Evolutionary conservation across 1,284 basidiomycete species (phyloP).

Genomic region (Rhodotorula sp.): DNA sequence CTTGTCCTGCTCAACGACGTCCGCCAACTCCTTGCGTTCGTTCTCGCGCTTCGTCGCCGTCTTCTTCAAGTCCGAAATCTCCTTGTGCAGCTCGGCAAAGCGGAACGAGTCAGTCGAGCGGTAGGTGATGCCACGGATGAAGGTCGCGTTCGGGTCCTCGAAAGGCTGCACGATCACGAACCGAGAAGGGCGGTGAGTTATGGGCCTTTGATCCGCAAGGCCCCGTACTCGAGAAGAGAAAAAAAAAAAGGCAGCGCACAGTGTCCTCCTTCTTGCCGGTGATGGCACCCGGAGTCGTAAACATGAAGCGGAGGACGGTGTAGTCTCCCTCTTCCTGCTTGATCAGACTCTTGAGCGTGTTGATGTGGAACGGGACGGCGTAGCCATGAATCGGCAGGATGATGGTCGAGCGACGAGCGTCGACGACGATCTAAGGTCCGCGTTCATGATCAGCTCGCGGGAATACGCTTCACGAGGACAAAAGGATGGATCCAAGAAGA

Average conservation of each 20-base stretch:
- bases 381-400: constrained; percentile 92
- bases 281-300: constrained; percentile 96
- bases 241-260: constrained; percentile 55
- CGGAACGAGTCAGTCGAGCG: constrained; percentile 85
- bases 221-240: too few species aligned
- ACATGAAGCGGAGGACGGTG: constrained; percentile 94
- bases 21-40: constrained; percentile 96
- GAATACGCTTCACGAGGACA: too few species aligned
- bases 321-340: constrained; percentile 97
- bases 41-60: constrained; percentile 95
- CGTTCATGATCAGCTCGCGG: too few species aligned
- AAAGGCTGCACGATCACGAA: constrained; percentile 67
- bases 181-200: background rate
- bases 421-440: constrained; percentile 89
- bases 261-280: constrained; percentile 99
- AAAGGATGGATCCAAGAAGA: too few species aligned
- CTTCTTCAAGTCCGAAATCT: constrained; percentile 94
- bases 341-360: constrained; percentile 95
- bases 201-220: background rate
- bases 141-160: constrained; percentile 94
- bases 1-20: constrained; percentile 92
- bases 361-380: constrained; percentile 96
- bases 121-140: constrained; percentile 92
- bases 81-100: constrained; percentile 82
- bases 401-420: constrained; percentile 84